phyloP scores from a whole-genome alignment of 2,329 filamentous ascomycete species.

The Metarhizium album region DNA sequence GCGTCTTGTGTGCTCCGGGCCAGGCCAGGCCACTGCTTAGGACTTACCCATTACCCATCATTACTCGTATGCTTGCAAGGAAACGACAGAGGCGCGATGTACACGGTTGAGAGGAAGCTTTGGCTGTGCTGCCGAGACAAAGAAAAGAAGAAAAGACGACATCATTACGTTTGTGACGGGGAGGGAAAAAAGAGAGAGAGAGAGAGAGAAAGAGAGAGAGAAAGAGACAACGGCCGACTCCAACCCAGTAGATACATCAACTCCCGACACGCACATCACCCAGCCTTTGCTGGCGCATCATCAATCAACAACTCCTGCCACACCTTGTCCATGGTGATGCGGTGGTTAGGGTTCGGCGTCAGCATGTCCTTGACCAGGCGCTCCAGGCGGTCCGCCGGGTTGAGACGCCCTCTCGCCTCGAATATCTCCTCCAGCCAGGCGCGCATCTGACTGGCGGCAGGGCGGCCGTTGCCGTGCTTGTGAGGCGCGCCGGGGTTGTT shows the following conservation, averaged over 20 bases:
- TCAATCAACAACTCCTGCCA: conserved; percentile 31
- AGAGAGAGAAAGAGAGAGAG: not conserved
- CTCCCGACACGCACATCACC: not conserved
- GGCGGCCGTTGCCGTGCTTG: conserved; percentile 26
- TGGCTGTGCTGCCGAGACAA: not conserved
- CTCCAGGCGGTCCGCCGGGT: conserved; percentile 38
- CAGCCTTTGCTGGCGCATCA: conserved; percentile 8
- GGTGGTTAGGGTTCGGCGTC: conserved; percentile 36
- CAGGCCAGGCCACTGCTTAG: not conserved
- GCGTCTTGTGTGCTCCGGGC: not conserved
- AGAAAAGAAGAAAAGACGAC: not conserved
- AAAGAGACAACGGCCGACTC: not conserved
- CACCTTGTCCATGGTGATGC: conserved; percentile 44
- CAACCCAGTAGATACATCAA: not conserved
- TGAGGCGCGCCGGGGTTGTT: conserved; percentile 28
- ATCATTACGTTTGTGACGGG: not conserved
- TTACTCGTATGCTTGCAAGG: not conserved
- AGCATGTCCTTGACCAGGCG: conserved; percentile 44
- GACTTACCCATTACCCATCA: conserved; percentile 1
- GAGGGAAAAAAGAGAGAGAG: not conserved
- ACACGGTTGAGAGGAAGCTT: not conserved
- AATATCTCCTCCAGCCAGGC: conserved; percentile 44
- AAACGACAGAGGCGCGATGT: too few relatives aligned
- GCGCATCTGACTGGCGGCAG: conserved; percentile 42
- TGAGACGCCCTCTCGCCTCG: conserved; percentile 35